Percentiles rank a stretch among this genome's conserved stretches.
Conservation (phyloP, 2,329 filamentous ascomycete genomes). For the Fusarium luffae region DNA sequence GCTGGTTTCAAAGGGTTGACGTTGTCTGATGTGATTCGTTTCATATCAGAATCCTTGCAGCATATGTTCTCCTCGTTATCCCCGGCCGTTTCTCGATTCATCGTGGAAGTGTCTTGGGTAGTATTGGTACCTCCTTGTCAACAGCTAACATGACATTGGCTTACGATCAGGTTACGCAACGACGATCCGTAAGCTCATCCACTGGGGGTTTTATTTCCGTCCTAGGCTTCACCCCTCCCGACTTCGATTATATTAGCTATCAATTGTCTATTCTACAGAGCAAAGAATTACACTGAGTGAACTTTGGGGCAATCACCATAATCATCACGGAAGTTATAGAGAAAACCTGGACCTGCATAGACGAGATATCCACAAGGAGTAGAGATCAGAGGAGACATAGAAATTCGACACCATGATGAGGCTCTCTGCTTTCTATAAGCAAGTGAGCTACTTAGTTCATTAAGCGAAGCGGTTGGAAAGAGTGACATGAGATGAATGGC, state of each 20-base stretch:
- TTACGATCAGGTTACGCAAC: background rate
- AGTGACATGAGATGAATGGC: background rate
- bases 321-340: background rate
- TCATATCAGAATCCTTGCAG: conserved; percentile 2
- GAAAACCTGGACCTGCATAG: background rate
- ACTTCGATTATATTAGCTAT: background rate
- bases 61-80: background rate
- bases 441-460: background rate
- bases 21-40: background rate
- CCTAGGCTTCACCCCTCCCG: background rate
- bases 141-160: background rate
- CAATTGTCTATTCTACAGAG: background rate
- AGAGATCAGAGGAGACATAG: background rate
- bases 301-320: background rate
- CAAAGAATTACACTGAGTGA: background rate
- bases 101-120: background rate
- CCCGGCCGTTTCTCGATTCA: background rate
- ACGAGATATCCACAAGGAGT: too few relatives aligned
- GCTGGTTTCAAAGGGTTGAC: background rate
- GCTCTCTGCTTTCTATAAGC: background rate
- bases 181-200: background rate
- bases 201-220: background rate
- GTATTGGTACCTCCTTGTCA: background rate
- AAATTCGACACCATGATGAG: background rate
- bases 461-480: background rate